Percentiles rank a stretch among this genome's conserved stretches.
These are phyloP conservation scores for Podospora sp. DNA, from an alignment of 495 filamentous ascomycete genomes.

Conservation along the genomic window DNA sequence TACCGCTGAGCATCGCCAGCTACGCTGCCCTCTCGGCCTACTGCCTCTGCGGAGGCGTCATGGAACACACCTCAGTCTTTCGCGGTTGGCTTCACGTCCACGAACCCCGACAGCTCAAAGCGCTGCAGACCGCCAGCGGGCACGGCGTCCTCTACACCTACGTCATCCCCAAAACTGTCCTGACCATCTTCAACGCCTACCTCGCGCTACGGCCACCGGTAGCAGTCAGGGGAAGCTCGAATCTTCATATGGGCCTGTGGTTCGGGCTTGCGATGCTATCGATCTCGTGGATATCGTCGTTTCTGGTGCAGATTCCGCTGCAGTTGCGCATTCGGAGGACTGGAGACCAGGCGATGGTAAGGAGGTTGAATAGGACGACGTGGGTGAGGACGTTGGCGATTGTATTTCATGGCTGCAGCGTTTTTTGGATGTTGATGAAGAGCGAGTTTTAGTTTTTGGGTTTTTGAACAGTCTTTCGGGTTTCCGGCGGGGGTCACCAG, in stretches of 20 bases:
- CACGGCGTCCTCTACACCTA: conserved; percentile 8
- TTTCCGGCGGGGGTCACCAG: too few species aligned
- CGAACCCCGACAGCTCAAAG: conserved; percentile 15
- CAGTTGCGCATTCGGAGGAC: conserved; percentile 10
- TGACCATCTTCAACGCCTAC: conserved; percentile 13
- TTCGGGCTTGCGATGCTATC: conserved; percentile 1
- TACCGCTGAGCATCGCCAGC: conserved; percentile 11
- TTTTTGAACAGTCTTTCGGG: too few species aligned
- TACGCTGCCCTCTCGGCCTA: conserved; percentile 6
- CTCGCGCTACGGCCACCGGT: not conserved
- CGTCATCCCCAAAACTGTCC: conserved; percentile 12
- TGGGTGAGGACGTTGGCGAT: conserved; percentile 6
- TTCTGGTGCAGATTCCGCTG: conserved; percentile 11
- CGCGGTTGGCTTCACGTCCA: conserved; percentile 8
- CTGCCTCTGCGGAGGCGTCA: conserved; percentile 11
- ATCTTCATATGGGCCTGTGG: conserved; percentile 1
- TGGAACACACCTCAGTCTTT: conserved; percentile 13
- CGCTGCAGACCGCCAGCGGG: conserved; percentile 5
- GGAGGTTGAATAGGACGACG: conserved; percentile 6
- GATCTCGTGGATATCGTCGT: conserved; percentile 6
- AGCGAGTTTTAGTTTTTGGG: too few species aligned
- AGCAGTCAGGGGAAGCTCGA: not conserved
- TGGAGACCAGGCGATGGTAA: not conserved
- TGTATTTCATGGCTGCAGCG: conserved; percentile 11
- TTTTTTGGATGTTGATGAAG: conserved; percentile 7